Base-by-base conservation (phyloP, 352 stramenopile genomes). In the Phytophthora pisi region DNA sequence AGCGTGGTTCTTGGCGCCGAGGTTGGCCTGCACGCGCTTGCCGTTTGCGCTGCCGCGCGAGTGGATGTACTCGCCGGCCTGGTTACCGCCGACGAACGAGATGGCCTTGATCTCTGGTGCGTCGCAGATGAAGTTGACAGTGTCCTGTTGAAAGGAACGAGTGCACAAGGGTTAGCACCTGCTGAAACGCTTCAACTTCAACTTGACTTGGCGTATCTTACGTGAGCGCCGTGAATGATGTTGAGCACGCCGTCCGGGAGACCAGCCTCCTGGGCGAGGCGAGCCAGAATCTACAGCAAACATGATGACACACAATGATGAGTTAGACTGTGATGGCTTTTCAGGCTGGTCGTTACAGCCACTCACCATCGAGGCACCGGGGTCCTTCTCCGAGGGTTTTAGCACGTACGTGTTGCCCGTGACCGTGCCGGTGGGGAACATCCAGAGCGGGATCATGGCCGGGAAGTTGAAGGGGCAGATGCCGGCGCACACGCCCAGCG, bases 1-100 rank as follows among this genome's bases (percentile, higher is more conserved):
- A n/a, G 90, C 96, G 83, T 99, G 97, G 81, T 99, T 99, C 86
- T 99, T 99, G 57, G 97, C 97, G 28, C 96, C 97, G 5, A 99
- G 74, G 86, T 99, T 99, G 51, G 96, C 88, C 74, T 98, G 94
- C 46, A 98, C 95, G 47, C 95, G 90, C 82, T 99, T 99, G 66
- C 93, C 95, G 73, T 97, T 95, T 24, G 68, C 78, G 46, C 78
- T 92, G 23, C 89, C 86, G 51, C 91, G 81, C 8, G 91, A 84
- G 78, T 97, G 89, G 70, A 99, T 99, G 82, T 98, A 97, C 68
- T 98, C 91, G 20, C 96, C 97, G 0, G 95, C 97, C 55, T 83
- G 68, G 75, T 98, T 98, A 31, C 90, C 86, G 51, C 96, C 96
- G 1, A 99, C 97, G 66, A 99, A 99, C 38, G 91, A 98, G 72